phyloP scores from a whole-genome alignment of 805 yeast species.

The Nematodospora valgi region DNA sequence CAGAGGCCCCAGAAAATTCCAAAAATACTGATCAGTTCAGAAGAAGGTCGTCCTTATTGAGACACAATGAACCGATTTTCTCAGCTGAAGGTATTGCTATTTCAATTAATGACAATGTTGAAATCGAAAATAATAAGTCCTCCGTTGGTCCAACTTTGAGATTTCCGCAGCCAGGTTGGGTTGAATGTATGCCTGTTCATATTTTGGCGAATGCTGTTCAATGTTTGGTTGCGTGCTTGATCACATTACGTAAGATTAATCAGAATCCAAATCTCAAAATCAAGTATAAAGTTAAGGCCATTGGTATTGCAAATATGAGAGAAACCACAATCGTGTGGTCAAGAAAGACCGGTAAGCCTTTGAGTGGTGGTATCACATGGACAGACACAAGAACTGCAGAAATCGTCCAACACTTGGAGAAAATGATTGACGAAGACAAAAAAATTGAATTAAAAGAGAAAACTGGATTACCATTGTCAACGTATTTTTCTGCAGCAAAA shows the following conservation, averaged over 20 bases:
- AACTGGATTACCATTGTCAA: slow-evolving; percentile 84
- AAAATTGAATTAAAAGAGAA: slow-evolving; percentile 57
- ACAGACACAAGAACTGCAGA: slow-evolving; percentile 85
- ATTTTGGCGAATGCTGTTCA: slow-evolving; percentile 75
- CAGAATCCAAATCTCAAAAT: slow-evolving; percentile 45
- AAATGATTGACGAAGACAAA: slow-evolving; percentile 49
- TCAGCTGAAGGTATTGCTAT: slow-evolving; percentile 75
- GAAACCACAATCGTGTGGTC: slow-evolving; percentile 93
- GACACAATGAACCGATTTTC: slow-evolving; percentile 57
- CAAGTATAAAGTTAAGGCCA: slow-evolving; percentile 61
- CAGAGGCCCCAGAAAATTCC: slow-evolving; percentile 44
- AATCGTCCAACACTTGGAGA: slow-evolving; percentile 61
- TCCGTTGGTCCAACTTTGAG: slow-evolving; percentile 64
- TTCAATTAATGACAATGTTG: slow-evolving; percentile 53
- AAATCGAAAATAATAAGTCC: slow-evolving; percentile 56
- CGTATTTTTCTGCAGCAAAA: slow-evolving; percentile 89
- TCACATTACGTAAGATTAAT: slow-evolving; percentile 55
- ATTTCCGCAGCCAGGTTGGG: slow-evolving; percentile 88
- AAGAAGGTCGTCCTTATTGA: slow-evolving; percentile 39
- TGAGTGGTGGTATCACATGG: slow-evolving; percentile 92
- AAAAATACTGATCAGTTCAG: slow-evolving; percentile 43
- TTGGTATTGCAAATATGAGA: slow-evolving; percentile 94
- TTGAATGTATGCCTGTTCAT: slow-evolving; percentile 86
- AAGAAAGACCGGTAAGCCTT: slow-evolving; percentile 73
- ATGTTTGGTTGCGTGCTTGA: slow-evolving; percentile 68